These are phyloP conservation scores for Nicotiana knightiana DNA, from an alignment of 257 asterid genomes.

Conservation along the genomic window DNA sequence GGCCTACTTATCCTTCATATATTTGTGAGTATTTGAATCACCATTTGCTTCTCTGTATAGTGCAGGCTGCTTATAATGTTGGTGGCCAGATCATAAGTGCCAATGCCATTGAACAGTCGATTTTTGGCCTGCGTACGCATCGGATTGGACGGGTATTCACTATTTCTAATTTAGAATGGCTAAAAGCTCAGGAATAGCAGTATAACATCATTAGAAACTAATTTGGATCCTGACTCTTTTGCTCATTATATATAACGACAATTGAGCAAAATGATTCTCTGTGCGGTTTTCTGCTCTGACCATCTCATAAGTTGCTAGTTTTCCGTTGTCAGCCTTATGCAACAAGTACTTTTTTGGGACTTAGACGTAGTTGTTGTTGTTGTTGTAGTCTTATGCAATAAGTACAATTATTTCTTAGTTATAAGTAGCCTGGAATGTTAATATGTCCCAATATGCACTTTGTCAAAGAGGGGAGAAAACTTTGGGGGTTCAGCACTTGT, in stretches of 20 bases:
- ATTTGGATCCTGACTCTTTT: not conserved
- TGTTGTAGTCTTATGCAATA: not conserved
- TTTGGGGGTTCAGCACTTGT: not conserved
- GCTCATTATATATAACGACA: not conserved
- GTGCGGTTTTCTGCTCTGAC: not conserved
- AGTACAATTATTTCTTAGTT: not conserved
- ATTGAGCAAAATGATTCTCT: not conserved
- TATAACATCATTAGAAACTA: not conserved
- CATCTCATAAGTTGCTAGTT: not conserved
- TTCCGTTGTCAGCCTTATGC: not conserved
- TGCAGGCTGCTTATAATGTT: constrained; percentile 61
- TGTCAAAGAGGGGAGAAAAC: not conserved
- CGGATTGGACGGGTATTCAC: constrained; percentile 48
- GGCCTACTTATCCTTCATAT: not conserved
- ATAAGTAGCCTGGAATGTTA: not conserved
- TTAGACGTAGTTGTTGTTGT: no score
- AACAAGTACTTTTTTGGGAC: no score
- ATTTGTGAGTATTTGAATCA: constrained; percentile 12
- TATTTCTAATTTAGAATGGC: not conserved
- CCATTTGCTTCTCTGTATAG: constrained; percentile 19
- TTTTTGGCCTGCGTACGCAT: constrained; percentile 45
- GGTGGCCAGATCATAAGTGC: constrained; percentile 49
- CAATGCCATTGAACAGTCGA: constrained; percentile 51
- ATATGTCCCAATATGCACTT: not conserved
- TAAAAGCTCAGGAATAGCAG: not conserved